Conservation (phyloP, 352 stramenopile species). For the Stramenopiles sp. region DNA sequence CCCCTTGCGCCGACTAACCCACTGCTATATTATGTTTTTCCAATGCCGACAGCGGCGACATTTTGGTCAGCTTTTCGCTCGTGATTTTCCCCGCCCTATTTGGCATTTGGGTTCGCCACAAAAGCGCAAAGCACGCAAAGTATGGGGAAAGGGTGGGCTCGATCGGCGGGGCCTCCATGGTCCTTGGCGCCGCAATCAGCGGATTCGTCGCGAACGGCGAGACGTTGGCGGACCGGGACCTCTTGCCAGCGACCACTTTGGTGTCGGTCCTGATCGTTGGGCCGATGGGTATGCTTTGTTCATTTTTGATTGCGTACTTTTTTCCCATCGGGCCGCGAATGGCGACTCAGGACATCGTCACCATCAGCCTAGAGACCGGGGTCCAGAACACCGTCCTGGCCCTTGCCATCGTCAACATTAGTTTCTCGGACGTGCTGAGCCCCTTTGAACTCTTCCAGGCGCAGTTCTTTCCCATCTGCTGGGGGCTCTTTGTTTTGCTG, state of each 20-base stretch:
- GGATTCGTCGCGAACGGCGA: neutral
- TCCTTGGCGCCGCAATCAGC: constrained; percentile 16
- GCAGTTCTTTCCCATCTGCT: constrained; percentile 9
- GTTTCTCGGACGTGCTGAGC: constrained; percentile 12
- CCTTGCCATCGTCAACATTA: constrained; percentile 20
- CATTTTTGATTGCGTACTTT: constrained; percentile 13
- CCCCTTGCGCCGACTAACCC: too few relatives aligned
- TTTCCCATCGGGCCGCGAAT: constrained; percentile 12
- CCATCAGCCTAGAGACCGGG: constrained; percentile 22
- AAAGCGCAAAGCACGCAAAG: constrained; percentile 2
- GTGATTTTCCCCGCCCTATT: neutral
- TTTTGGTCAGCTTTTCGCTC: constrained; percentile 14
- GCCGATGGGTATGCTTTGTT: constrained; percentile 15
- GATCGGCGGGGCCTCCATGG: constrained; percentile 14
- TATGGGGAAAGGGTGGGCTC: neutral
- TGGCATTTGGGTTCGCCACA: neutral
- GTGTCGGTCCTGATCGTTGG: constrained; percentile 21
- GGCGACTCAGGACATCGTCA: constrained; percentile 16
- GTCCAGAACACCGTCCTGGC: constrained; percentile 22
- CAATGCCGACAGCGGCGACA: too few relatives aligned
- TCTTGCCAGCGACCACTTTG: constrained; percentile 15
- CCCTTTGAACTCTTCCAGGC: neutral
- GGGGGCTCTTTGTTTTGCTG: constrained; percentile 5
- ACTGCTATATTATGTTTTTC: too few relatives aligned
- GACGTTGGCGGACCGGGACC: constrained; percentile 12